Percentiles rank a stretch among this genome's conserved stretches.
Conservation (phyloP, 345 rosid genomes). For the Bruguiera sexangula region DNA sequence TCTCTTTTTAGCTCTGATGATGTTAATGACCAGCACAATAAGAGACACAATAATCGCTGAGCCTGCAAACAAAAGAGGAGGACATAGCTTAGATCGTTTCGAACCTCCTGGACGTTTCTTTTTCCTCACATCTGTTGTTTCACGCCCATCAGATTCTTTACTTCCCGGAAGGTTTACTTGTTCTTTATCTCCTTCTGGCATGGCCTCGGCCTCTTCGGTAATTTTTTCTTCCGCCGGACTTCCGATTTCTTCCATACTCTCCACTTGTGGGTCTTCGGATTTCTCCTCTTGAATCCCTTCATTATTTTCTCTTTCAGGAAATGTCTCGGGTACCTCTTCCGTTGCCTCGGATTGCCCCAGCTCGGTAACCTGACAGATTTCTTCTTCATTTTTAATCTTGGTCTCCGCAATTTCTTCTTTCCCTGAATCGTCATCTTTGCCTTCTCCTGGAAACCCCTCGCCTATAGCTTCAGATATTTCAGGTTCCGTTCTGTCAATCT, state of each 20-base stretch:
- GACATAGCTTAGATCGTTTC: constrained; percentile 23
- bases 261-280: constrained; percentile 2
- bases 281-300: constrained; percentile 1
- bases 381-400: not conserved
- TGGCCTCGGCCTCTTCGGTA: constrained; percentile 3
- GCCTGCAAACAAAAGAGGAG: constrained; percentile 45
- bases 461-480: not conserved
- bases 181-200: not conserved
- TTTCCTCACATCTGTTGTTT: constrained; percentile 11
- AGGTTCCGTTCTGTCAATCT: constrained; percentile 11
- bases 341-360: not conserved
- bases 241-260: not conserved
- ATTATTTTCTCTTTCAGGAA: constrained; percentile 14
- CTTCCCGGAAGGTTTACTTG: not conserved
- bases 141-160: constrained; percentile 9
- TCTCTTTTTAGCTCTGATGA: constrained; percentile 46
- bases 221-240: not conserved
- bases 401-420: constrained; percentile 4
- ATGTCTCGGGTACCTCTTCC: constrained; percentile 12
- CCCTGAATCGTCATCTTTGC: not conserved
- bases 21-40: constrained; percentile 45
- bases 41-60: constrained; percentile 56
- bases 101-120: constrained; percentile 11
- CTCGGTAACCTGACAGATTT: constrained; percentile 19
- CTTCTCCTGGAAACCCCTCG: not conserved